Conservation (phyloP, 2,329 filamentous ascomycete genomes). For the Alternaria triticina region DNA sequence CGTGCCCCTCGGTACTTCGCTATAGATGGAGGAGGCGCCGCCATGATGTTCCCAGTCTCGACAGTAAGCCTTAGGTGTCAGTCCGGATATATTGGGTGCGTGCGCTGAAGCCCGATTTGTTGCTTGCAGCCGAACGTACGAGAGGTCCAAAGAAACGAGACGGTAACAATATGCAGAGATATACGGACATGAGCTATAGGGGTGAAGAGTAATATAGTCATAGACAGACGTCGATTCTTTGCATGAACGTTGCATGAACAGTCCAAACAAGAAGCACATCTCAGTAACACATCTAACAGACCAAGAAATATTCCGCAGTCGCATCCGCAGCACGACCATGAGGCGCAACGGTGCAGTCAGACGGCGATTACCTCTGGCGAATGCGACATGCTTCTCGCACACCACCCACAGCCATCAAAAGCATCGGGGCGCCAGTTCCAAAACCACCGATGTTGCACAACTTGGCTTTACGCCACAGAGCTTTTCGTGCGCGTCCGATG, state of each 20-base stretch:
- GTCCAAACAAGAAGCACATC: not conserved
- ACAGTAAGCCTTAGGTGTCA: conserved; percentile 3
- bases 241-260: not conserved
- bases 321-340: conserved; percentile 11
- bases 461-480: conserved; percentile 8
- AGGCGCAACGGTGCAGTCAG: conserved; percentile 5
- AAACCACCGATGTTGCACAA: conserved; percentile 13
- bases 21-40: conserved; percentile 5
- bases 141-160: conserved; percentile 4
- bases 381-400: conserved; percentile 8
- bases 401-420: conserved; percentile 7
- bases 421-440: conserved; percentile 5
- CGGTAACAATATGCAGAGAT: not conserved
- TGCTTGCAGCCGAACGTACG: conserved; percentile 5
- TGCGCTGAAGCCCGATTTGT: conserved; percentile 9
- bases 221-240: not conserved
- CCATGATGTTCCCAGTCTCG: conserved; percentile 3
- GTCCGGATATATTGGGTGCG: conserved; percentile 1
- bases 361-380: conserved; percentile 7
- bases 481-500: not conserved
- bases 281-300: conserved; percentile 1
- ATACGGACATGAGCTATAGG: not conserved
- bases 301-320: conserved; percentile 3
- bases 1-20: conserved; percentile 4
- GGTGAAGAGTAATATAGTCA: conserved; percentile 1